Evolutionary conservation across 176 grass and related monocot genomes (phyloP).

Genomic region (Chloris gayana): DNA sequence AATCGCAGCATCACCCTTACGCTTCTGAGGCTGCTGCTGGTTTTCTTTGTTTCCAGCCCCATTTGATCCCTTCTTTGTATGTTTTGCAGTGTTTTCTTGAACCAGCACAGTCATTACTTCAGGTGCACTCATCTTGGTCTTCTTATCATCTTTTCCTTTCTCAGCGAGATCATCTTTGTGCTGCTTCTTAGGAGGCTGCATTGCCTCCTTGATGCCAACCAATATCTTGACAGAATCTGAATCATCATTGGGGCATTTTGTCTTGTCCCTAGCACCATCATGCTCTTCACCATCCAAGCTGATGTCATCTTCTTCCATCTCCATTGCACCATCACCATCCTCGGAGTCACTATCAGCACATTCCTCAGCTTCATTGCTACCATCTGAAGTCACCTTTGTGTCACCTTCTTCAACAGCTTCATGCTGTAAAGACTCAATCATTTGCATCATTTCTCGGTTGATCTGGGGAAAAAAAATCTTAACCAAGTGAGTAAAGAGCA

Average conservation of each 20-base stretch:
- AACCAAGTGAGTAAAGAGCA: slow-evolving; percentile 10
- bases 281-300: slow-evolving; percentile 39
- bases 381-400: slow-evolving; percentile 35
- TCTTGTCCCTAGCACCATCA: slow-evolving; percentile 7
- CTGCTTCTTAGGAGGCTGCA: too few relatives aligned
- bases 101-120: slow-evolving; percentile 10
- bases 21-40: slow-evolving; percentile 38
- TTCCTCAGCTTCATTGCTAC: not conserved
- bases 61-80: slow-evolving; percentile 5
- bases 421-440: slow-evolving; percentile 61
- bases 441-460: slow-evolving; percentile 81
- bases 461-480: slow-evolving; percentile 54
- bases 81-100: slow-evolving; percentile 10
- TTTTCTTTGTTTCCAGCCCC: slow-evolving; percentile 11
- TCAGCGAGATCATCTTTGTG: slow-evolving; percentile 1
- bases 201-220: too few relatives aligned
- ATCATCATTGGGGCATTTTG: not conserved
- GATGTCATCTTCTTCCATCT: slow-evolving; percentile 37
- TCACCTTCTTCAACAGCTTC: slow-evolving; percentile 60
- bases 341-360: slow-evolving; percentile 37
- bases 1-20: not conserved
- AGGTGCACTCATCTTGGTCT: slow-evolving; percentile 24
- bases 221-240: too few relatives aligned
- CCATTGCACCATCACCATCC: slow-evolving; percentile 31
- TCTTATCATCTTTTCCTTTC: slow-evolving; percentile 27